Base-by-base conservation (phyloP, 2,329 filamentous ascomycete species). In the Microsporum audouinii region DNA sequence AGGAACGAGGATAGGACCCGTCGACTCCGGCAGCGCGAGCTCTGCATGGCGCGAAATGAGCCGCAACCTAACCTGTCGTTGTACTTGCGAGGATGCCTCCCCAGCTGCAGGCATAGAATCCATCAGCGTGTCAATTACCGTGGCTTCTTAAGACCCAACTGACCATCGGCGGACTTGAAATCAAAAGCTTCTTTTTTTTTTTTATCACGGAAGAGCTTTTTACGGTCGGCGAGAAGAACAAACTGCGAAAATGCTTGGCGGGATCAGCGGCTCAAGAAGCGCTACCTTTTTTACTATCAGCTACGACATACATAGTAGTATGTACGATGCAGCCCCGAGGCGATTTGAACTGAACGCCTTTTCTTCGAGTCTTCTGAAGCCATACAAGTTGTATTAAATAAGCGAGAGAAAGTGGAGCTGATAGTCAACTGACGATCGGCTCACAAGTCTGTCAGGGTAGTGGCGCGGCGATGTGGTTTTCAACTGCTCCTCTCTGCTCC, bases 1-100 rank as follows among this genome's bases (percentile, higher is more conserved):
- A 45, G 81, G 79, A 61, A 84, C 80, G 36, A 84, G 73, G 65
- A 84, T 82, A 23, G 81, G 78, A 27, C 80, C 81, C 55, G 77
- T 78, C 61, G 78, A 78, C 61, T 81, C 77, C 63, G 81, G 78
- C 55, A 84, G 71, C 61, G 79, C 75, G 66, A 84, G 76, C 60
- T 82, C 79, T 63, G 75, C 71, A 66, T 81, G 78, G 64, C 78
- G 74, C 53, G 80, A 80, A 23, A 73, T 78, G 43, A 84, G 75
- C 61, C 81, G 79, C 63, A 84, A 76, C 63, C 80, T 77, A 53
- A 84, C 79, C 69, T 84, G 81, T 65, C 71, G 68, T 65, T 76
- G 74, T 10, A 67, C 65, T n/a, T 60, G 61, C 23, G 62, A 33
- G 27, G 47, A 39, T 10, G 34, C 31, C 56, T 62, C 23, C 65